Evolutionary conservation across 1,139 yeast genomes (phyloP), one percentile per base, ranked within the genome.

Genomic region (Blastobotrys buckinghamii): DNA sequence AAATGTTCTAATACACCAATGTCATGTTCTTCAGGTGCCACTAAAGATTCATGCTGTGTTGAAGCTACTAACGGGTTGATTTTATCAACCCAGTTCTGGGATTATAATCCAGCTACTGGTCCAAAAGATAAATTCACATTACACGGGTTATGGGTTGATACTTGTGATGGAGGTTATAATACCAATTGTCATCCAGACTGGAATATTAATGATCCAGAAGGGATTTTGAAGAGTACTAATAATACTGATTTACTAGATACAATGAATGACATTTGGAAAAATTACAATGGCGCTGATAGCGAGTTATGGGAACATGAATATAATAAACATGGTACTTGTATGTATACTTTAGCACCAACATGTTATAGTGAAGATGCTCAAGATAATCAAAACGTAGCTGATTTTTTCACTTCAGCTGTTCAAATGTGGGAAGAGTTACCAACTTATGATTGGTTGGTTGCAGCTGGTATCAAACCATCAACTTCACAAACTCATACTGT

Each of bases 311-410:
- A 79, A 29, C 97, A 92, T 65, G 98, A 92, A 67, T 92, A 78
- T 74, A 90, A 90, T 71, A 92, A 92, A 66, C 98, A 92, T 62
- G 97, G 92, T 3, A 89, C 97, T 0, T 92, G 97, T 66, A 81
- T 89, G 70, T 77, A 81, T 33, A 89, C 97, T 0, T 71, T 90
- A 45, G 76, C 76, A 47, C 88, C 95, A 3, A 57, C 64, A 1
- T 92, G 97, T 63, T 88, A 87, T 64, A 51, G 58, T 10, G 47
- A 50, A 29, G 66, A 65, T 36, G 64, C 70, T 45, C 65, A 67
- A 29, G 62, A 73, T 49, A 66, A 78, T 59, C 75, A 77, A 61
- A 80, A 87, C 56, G 88, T 87, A 13, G 84, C 83, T 53, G 96
- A 90, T 65, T 92, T 82, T 66, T 89, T 76, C 68, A 76, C 76